Percentiles rank a stretch among this genome's conserved stretches.
phyloP scores from a whole-genome alignment of 495 filamentous ascomycete species.

The Pseudoneurospora amorphoporcata region DNA sequence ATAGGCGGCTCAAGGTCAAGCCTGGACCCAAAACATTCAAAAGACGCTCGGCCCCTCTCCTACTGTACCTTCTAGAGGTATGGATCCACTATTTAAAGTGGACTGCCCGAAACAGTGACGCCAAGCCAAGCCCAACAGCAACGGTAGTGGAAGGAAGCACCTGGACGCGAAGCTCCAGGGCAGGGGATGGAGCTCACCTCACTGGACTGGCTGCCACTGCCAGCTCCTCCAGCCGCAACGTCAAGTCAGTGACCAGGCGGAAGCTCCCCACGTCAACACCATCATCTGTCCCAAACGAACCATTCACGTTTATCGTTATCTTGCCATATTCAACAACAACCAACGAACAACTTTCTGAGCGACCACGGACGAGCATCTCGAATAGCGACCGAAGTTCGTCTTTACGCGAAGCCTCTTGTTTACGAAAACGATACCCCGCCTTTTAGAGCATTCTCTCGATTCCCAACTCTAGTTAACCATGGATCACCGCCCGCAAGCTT shows the following conservation, averaged over 20 bases:
- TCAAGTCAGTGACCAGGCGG: slow-evolving; percentile 9
- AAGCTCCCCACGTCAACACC: slow-evolving; percentile 10
- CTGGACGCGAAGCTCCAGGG: slow-evolving; percentile 28
- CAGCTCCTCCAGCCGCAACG: slow-evolving; percentile 17
- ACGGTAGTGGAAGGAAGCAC: slow-evolving; percentile 23
- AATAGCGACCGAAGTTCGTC: not conserved
- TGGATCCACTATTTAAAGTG: not conserved
- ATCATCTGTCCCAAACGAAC: not conserved
- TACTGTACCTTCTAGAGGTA: not conserved
- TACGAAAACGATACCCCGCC: not conserved
- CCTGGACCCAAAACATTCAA: not conserved
- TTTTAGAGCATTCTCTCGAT: slow-evolving; percentile 3
- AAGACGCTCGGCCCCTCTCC: not conserved
- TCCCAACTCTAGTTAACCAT: slow-evolving; percentile 35
- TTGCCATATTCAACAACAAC: not conserved
- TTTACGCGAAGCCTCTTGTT: not conserved
- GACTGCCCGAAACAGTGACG: not conserved
- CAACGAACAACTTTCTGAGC: not conserved
- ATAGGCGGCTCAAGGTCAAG: not conserved
- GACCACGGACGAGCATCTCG: not conserved
- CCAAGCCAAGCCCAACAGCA: not conserved
- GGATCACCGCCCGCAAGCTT: slow-evolving; percentile 93
- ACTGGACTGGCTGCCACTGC: slow-evolving; percentile 4
- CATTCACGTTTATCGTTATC: not conserved
- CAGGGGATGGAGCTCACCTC: not conserved